Conservation (phyloP, 257 asterid genomes). For the Jacaranda mimosifolia region DNA sequence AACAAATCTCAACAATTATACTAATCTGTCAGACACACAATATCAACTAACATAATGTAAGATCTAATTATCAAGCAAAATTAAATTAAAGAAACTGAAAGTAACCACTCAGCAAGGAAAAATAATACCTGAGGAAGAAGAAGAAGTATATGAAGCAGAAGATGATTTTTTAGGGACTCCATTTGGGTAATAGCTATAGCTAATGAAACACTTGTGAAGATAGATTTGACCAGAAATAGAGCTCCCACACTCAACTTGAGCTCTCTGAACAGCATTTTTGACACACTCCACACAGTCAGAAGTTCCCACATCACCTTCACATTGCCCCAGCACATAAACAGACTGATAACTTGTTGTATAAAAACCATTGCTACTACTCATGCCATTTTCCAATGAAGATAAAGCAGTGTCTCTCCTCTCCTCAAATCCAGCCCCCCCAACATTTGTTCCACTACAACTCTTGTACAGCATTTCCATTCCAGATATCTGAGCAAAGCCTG, state of each 20-base stretch:
- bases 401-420: slow-evolving; percentile 88
- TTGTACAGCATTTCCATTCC: slow-evolving; percentile 94
- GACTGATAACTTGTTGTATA: slow-evolving; percentile 66
- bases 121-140: slow-evolving; percentile 68
- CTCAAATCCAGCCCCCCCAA: slow-evolving; percentile 85
- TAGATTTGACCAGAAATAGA: slow-evolving; percentile 85
- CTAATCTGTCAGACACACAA: slow-evolving; percentile 14
- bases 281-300: slow-evolving; percentile 91
- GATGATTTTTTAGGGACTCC: slow-evolving; percentile 78
- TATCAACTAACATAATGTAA: neutral
- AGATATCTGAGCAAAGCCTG: slow-evolving; percentile 84
- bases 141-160: slow-evolving; percentile 59
- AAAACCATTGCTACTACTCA: slow-evolving; percentile 68
- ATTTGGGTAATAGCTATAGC: slow-evolving; percentile 67
- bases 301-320: slow-evolving; percentile 90
- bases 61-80: neutral
- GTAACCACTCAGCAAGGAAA: neutral
- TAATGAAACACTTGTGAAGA: slow-evolving; percentile 84
- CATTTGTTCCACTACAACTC: slow-evolving; percentile 76
- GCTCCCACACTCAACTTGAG: slow-evolving; percentile 98
- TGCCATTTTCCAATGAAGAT: slow-evolving; percentile 67
- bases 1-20: slow-evolving; percentile 30
- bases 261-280: slow-evolving; percentile 84
- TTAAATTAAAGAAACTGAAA: neutral
- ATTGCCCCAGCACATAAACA: slow-evolving; percentile 87